Percentiles rank a stretch among this genome's conserved stretches.
Evolutionary conservation across 768 basidiomycete genomes (phyloP).

Genomic region (Bullera alba): DNA sequence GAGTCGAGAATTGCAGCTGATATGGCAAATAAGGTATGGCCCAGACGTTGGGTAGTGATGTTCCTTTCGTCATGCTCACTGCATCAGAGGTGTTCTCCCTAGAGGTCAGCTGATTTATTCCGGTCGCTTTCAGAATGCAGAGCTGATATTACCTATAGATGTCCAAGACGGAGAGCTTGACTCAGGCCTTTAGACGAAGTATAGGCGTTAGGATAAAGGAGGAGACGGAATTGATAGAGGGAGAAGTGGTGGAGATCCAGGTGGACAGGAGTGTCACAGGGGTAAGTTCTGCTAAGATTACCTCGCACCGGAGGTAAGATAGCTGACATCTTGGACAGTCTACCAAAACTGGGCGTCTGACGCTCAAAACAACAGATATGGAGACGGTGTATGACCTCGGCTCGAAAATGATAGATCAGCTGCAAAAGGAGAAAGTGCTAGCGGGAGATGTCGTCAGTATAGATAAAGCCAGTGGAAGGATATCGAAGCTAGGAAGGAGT

Average conservation of each 20-base stretch:
- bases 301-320: background rate
- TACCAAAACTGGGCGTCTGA: conserved; percentile 93
- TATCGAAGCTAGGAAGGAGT: conserved; percentile 90
- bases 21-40: conserved; percentile 67
- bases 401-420: conserved; percentile 96
- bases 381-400: conserved; percentile 98
- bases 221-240: conserved; percentile 94
- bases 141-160: conserved; percentile 54
- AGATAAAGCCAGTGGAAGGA: conserved; percentile 94
- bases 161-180: conserved; percentile 97
- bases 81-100: conserved; percentile 97
- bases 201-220: conserved; percentile 97
- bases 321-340: conserved; percentile 54
- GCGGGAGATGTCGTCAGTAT: conserved; percentile 90
- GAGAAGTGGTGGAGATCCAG: conserved; percentile 97
- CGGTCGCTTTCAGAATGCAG: too few relatives aligned
- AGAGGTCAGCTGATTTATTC: conserved; percentile 47
- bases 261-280: conserved; percentile 95
- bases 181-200: conserved; percentile 88
- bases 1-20: background rate
- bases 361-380: conserved; percentile 98
- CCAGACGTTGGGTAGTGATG: conserved; percentile 84
- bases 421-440: conserved; percentile 93
- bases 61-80: conserved; percentile 96
- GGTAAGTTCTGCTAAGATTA: conserved; percentile 51